A percentile compares a stretch with the other conserved stretches of the same genome.
phyloP scores from a whole-genome alignment of 2,329 filamentous ascomycete species.

The Penicillium oxalicum region DNA sequence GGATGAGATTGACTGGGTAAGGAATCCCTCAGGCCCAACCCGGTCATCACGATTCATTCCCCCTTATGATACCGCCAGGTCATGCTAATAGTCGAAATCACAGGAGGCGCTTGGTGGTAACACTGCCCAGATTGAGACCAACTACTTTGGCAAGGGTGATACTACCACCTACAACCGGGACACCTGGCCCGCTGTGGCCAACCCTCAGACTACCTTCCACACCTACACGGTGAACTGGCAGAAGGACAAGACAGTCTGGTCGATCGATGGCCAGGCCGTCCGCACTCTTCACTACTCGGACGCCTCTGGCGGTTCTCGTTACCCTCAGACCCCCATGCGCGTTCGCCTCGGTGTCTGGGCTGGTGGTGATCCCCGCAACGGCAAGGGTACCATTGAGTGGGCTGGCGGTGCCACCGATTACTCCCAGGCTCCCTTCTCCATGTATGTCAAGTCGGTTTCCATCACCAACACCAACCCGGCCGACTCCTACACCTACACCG shows the following conservation, averaged over 20 bases:
- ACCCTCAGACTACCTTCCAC: constrained; percentile 49
- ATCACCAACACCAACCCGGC: constrained; percentile 53
- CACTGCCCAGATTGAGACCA: constrained; percentile 57
- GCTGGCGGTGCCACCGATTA: constrained; percentile 66
- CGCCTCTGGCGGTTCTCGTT: constrained; percentile 53
- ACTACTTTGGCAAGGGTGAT: constrained; percentile 94
- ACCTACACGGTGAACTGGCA: constrained; percentile 60
- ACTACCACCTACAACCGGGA: constrained; percentile 74
- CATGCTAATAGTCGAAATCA: constrained; percentile 29
- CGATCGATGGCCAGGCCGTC: constrained; percentile 55
- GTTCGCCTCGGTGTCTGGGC: constrained; percentile 65
- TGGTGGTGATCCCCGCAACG: constrained; percentile 49
- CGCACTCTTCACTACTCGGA: constrained; percentile 58
- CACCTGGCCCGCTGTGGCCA: constrained; percentile 61
- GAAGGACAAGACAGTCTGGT: constrained; percentile 57
- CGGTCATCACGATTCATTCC: no score
- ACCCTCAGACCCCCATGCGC: constrained; percentile 69
- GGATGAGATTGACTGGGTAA: constrained; percentile 96
- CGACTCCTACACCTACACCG: constrained; percentile 60
- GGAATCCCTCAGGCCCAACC: constrained; percentile 36
- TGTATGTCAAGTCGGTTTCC: constrained; percentile 62
- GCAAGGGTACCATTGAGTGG: constrained; percentile 56
- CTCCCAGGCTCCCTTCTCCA: constrained; percentile 60
- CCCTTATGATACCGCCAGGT: background rate
- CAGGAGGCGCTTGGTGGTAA: constrained; percentile 36